These are phyloP conservation scores for Theobroma cacao DNA, from an alignment of 345 rosid genomes.

Conservation along the genomic window DNA sequence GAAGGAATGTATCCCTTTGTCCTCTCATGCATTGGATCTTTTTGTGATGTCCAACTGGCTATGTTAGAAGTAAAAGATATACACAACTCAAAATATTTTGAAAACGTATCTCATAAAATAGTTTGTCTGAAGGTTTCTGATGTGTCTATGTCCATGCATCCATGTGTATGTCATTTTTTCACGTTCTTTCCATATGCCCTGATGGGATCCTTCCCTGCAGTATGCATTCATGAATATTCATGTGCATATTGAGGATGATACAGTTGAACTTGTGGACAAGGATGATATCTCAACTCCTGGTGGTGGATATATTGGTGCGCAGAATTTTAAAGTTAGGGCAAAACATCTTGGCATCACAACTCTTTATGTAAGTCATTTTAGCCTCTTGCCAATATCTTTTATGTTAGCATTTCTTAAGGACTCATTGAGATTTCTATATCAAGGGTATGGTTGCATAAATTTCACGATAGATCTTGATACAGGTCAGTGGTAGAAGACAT, in stretches of 20 bases:
- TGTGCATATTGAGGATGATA: conserved; percentile 67
- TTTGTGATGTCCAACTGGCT: background rate
- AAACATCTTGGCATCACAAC: conserved; percentile 76
- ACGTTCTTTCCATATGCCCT: background rate
- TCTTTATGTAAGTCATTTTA: conserved; percentile 60
- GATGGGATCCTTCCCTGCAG: conserved; percentile 49
- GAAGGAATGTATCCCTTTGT: background rate
- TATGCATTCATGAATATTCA: conserved; percentile 62
- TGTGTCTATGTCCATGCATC: background rate
- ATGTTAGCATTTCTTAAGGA: conserved; percentile 1
- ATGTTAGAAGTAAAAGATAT: background rate
- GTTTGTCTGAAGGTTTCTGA: background rate
- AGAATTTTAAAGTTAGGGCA: conserved; percentile 59
- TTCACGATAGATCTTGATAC: conserved; percentile 28
- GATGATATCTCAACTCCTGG: conserved; percentile 37
- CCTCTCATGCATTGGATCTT: background rate
- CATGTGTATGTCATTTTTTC: background rate
- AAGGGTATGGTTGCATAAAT: conserved; percentile 16
- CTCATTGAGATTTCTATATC: conserved; percentile 6
- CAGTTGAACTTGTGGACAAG: conserved; percentile 50
- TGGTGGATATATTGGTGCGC: conserved; percentile 39
- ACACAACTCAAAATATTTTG: background rate
- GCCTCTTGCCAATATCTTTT: conserved; percentile 11
- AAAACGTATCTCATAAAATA: background rate
- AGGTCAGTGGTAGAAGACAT: conserved; percentile 79